Conservation (phyloP, 2,329 filamentous ascomycete species). For the Oidium heveae region DNA sequence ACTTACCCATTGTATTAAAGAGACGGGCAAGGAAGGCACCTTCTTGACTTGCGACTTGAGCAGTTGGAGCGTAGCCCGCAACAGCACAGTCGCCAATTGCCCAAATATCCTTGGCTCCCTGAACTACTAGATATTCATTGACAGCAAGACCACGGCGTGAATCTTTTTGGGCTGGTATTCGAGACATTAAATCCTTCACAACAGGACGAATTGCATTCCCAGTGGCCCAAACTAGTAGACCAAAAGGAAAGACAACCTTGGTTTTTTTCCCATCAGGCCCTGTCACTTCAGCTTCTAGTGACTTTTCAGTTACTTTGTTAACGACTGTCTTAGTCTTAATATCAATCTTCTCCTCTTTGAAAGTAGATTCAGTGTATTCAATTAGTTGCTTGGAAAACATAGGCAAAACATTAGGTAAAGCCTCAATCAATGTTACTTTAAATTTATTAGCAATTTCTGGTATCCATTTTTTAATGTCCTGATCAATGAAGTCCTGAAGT, state of each 20-base stretch:
- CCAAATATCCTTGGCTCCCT: slow-evolving; percentile 93
- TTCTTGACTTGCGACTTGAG: slow-evolving; percentile 89
- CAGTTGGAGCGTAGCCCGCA: slow-evolving; percentile 90
- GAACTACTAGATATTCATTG: slow-evolving; percentile 96
- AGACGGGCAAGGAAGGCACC: slow-evolving; percentile 82
- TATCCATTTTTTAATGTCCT: slow-evolving; percentile 94
- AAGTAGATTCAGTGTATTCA: slow-evolving; percentile 96
- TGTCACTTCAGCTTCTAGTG: slow-evolving; percentile 69
- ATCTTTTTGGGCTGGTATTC: slow-evolving; percentile 85
- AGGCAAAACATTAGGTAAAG: slow-evolving; percentile 82
- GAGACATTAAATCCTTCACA: slow-evolving; percentile 71
- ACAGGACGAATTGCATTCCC: slow-evolving; percentile 82
- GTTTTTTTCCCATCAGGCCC: slow-evolving; percentile 67
- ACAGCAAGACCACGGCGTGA: slow-evolving; percentile 85
- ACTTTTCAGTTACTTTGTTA: slow-evolving; percentile 83
- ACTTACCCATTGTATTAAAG: slow-evolving; percentile 98
- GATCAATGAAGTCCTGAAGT: slow-evolving; percentile 95
- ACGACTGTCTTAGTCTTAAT: slow-evolving; percentile 99
- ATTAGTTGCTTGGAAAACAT: slow-evolving; percentile 99
- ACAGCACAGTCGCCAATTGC: slow-evolving; percentile 93
- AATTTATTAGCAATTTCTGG: slow-evolving; percentile 88
- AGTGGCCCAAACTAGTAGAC: slow-evolving; percentile 92
- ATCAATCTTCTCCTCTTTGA: slow-evolving; percentile 94
- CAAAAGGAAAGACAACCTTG: slow-evolving; percentile 64
- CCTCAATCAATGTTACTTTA: slow-evolving; percentile 92